These are phyloP conservation scores for Fusarium musae DNA, from an alignment of 2,329 filamentous ascomycete genomes.

Conservation along the genomic window DNA sequence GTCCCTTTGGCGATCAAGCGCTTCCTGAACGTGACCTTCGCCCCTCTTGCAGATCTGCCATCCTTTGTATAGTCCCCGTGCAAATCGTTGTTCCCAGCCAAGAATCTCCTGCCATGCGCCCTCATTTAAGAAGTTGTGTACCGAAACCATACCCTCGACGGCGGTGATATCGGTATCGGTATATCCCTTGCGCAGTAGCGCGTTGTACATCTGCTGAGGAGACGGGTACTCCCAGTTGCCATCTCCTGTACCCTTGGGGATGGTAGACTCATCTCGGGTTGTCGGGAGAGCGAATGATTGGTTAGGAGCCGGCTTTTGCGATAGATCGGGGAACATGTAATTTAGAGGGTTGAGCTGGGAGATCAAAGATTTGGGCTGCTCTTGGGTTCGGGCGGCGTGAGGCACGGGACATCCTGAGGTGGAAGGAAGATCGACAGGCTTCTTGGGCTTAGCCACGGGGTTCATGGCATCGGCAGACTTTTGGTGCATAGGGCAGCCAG, in stretches of 20 bases:
- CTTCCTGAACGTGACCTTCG: conserved; percentile 67
- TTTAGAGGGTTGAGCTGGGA: conserved; percentile 78
- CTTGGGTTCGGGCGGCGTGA: conserved; percentile 50
- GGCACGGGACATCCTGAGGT: conserved; percentile 56
- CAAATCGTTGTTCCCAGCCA: conserved; percentile 91
- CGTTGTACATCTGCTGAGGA: conserved; percentile 99
- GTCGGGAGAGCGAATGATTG: conserved; percentile 82
- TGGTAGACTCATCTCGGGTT: conserved; percentile 84
- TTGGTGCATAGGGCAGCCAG: conserved; percentile 68
- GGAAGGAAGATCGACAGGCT: conserved; percentile 35
- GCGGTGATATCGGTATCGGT: conserved; percentile 93
- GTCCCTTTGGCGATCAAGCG: conserved; percentile 62
- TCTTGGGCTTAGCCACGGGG: conserved; percentile 42
- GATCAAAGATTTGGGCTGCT: conserved; percentile 58
- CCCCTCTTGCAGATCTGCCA: conserved; percentile 80
- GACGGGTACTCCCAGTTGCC: conserved; percentile 98
- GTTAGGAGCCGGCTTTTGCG: conserved; percentile 78
- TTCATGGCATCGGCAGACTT: conserved; percentile 61
- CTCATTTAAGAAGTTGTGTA: conserved; percentile 98
- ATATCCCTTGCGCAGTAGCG: conserved; percentile 94
- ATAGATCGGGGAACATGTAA: conserved; percentile 92
- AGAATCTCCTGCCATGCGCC: conserved; percentile 96
- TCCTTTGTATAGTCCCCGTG: conserved; percentile 75
- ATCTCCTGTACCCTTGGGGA: conserved; percentile 83
- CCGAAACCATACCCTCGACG: conserved; percentile 95